These are phyloP conservation scores for Gynochthodes officinalis DNA, from an alignment of 257 asterid genomes.

Conservation along the genomic window DNA sequence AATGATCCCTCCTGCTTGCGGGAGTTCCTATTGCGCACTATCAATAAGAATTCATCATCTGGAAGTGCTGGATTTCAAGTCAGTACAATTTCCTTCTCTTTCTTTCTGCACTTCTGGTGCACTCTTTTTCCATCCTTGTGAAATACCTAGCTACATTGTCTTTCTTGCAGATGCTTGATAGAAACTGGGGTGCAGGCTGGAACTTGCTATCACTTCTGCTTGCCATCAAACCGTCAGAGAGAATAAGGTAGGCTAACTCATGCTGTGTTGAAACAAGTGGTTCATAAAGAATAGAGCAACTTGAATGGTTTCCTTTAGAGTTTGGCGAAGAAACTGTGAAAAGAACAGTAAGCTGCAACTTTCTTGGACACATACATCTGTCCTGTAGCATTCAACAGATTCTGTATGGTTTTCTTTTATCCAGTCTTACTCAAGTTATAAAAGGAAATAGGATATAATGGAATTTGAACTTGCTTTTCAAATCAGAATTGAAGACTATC, in stretches of 20 bases:
- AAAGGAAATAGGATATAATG: not conserved
- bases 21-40: constrained; percentile 67
- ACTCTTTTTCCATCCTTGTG: constrained; percentile 17
- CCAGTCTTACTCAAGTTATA: not conserved
- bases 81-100: constrained; percentile 22
- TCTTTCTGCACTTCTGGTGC: not conserved
- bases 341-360: not conserved
- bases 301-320: not conserved
- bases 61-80: constrained; percentile 80
- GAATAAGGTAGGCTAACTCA: constrained; percentile 55
- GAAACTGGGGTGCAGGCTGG: constrained; percentile 99
- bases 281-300: not conserved
- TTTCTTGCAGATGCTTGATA: constrained; percentile 80
- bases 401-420: not conserved
- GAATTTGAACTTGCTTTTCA: not conserved
- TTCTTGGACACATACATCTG: not conserved
- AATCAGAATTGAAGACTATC: not conserved
- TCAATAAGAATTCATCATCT: constrained; percentile 49
- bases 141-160: constrained; percentile 17
- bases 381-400: not conserved
- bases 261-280: not conserved
- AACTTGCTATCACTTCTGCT: constrained; percentile 80
- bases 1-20: constrained; percentile 91
- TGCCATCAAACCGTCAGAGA: constrained; percentile 68
- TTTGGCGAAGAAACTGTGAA: not conserved